These are phyloP conservation scores for Rachicladosporium sp. DNA, from an alignment of 2,329 filamentous ascomycete species.

Conservation along the genomic window DNA sequence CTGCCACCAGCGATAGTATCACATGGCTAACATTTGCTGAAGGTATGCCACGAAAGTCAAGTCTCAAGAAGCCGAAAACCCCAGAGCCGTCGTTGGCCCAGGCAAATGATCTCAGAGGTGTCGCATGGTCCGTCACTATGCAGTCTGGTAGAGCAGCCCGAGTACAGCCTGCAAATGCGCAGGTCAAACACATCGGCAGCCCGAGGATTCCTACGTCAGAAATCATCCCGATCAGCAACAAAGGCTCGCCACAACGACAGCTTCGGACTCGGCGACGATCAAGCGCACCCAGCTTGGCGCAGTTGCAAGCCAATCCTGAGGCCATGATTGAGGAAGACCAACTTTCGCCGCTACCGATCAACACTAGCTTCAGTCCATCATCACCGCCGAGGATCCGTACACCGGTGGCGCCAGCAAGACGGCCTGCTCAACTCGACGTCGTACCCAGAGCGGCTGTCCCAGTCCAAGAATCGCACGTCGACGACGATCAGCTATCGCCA, in stretches of 20 bases:
- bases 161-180: slow-evolving; percentile 12
- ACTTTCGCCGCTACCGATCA: slow-evolving; percentile 16
- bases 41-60: slow-evolving; percentile 9
- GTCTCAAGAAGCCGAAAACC: slow-evolving; percentile 8
- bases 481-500: slow-evolving; percentile 15
- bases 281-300: slow-evolving; percentile 2
- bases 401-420: slow-evolving; percentile 1
- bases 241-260: slow-evolving; percentile 6
- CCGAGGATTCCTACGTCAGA: background rate
- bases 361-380: slow-evolving; percentile 11
- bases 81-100: slow-evolving; percentile 2
- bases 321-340: slow-evolving; percentile 11
- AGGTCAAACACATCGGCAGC: slow-evolving; percentile 14
- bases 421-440: background rate
- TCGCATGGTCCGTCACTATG: slow-evolving; percentile 17
- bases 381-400: slow-evolving; percentile 4
- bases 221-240: background rate
- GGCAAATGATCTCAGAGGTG: slow-evolving; percentile 12
- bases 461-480: slow-evolving; percentile 3
- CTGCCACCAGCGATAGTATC: too few relatives aligned
- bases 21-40: too few relatives aligned
- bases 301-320: background rate
- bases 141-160: slow-evolving; percentile 5
- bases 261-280: slow-evolving; percentile 10
- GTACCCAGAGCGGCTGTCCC: slow-evolving; percentile 8